Evolutionary conservation across 495 filamentous ascomycete species (phyloP).

Genomic region (Hypoxylon perforatum): DNA sequence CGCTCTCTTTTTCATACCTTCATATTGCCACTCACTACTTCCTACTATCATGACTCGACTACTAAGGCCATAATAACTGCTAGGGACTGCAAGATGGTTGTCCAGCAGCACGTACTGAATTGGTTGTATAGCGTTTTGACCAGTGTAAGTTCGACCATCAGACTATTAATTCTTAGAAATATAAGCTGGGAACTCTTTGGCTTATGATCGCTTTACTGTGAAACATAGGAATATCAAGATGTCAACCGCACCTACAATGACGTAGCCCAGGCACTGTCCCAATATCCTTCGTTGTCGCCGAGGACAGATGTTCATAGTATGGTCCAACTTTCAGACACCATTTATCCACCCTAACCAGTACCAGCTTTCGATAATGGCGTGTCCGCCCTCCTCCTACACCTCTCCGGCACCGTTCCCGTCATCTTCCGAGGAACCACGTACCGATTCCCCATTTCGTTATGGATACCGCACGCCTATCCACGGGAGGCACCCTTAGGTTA

Average conservation of each 20-base stretch:
- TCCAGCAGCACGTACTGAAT: conserved; percentile 87
- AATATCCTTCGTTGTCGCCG: conserved; percentile 86
- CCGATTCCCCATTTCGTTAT: conserved; percentile 90
- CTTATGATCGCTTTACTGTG: conserved; percentile 21
- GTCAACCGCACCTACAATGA: conserved; percentile 93
- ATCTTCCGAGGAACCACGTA: conserved; percentile 89
- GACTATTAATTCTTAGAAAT: background rate
- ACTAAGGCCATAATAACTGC: conserved; percentile 19
- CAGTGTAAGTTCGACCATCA: conserved; percentile 65
- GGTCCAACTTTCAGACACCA: conserved; percentile 31
- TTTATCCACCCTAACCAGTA: conserved; percentile 8
- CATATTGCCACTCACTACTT: background rate
- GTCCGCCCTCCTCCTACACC: conserved; percentile 86
- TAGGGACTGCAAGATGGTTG: conserved; percentile 69
- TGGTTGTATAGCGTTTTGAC: conserved; percentile 94
- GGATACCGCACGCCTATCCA: conserved; percentile 96
- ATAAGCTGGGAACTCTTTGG: background rate
- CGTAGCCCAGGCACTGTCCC: conserved; percentile 81
- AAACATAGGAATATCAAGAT: conserved; percentile 85
- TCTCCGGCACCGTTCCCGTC: conserved; percentile 88
- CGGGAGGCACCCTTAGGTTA: conserved; percentile 85
- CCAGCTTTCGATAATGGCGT: conserved; percentile 89
- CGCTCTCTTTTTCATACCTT: background rate
- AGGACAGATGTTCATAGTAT: conserved; percentile 96
- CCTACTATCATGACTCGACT: conserved; percentile 34